Base-by-base conservation (phyloP, 2,329 filamentous ascomycete genomes). In the Epichloe sp. region DNA sequence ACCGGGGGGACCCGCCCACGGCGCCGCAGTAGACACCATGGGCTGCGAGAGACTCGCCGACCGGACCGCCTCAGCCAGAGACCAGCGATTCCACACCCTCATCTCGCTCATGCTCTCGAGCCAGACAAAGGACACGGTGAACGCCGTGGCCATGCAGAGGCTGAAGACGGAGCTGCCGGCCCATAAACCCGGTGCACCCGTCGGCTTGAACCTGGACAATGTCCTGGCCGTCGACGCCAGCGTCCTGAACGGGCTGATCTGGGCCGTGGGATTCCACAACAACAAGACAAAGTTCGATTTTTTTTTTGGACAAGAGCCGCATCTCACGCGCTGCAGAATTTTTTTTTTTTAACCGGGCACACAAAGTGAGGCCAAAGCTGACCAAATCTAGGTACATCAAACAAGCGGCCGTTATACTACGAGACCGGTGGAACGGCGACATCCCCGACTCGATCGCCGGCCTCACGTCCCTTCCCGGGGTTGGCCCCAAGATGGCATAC, bases 1-100 rank as follows among this genome's bases (percentile, higher is more conserved):
- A 4, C 64, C 69, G 0, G 76, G 0, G 76, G 74, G 75, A 6
- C 62, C 68, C 69, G 69, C 85, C 63, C 63, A 78, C 71, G 68
- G 85, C 77, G 93, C 93, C 1, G 86, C 91, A 0, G 93, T 98
- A 11, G 93, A 98, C 66, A 97, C 91, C 0, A 96, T 97, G 90
- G 93, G 93, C 11, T 98, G 93, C 68, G 89, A 89, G 67, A 78
- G 79, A 7, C 74, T 93, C 10, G 86, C 86, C 3, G 70, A 75
- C 46, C 64, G 69, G 15, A 66, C 59, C 1, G 74, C 76, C 11
- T 73, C 69, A 52, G 63, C 72, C 26, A 72, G 69, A 52, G 77
- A 79, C 62, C 81, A 82, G 63, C 79, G 90, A 6, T 90, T 94
- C 60, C 90, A 96, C 62, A 95, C 88, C 3, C 78, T 96, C 34